Conservation (phyloP, 2,329 filamentous ascomycete species). For the Westerdykella sp. region DNA sequence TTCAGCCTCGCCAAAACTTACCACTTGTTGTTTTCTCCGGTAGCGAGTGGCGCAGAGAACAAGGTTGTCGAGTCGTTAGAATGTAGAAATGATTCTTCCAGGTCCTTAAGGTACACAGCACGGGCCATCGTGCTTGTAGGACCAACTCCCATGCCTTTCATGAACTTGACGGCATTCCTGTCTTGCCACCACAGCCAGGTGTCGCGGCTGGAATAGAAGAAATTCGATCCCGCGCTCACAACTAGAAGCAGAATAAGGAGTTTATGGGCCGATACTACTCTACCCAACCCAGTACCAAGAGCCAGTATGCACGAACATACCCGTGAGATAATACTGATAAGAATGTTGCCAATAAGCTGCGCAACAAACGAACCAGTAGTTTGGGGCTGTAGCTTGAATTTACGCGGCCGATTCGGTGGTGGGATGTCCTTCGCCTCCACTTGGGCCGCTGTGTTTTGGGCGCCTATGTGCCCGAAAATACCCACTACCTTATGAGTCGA, state of each 20-base stretch:
- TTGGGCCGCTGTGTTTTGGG: slow-evolving; percentile 57
- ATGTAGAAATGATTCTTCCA: slow-evolving; percentile 56
- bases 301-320: slow-evolving; percentile 73
- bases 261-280: slow-evolving; percentile 64
- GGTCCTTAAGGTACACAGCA: slow-evolving; percentile 74
- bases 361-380: slow-evolving; percentile 63
- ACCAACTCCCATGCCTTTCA: slow-evolving; percentile 71
- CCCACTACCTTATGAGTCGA: slow-evolving; percentile 72
- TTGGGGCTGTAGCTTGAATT: slow-evolving; percentile 45
- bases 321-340: slow-evolving; percentile 67
- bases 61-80: slow-evolving; percentile 30
- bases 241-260: slow-evolving; percentile 64
- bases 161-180: slow-evolving; percentile 70
- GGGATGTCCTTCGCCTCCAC: slow-evolving; percentile 33
- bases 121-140: slow-evolving; percentile 78
- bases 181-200: slow-evolving; percentile 79
- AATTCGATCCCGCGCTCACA: slow-evolving; percentile 65
- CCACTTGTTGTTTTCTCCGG: slow-evolving; percentile 23
- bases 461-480: slow-evolving; percentile 70
- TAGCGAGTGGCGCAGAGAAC: slow-evolving; percentile 12
- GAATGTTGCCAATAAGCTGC: slow-evolving; percentile 66
- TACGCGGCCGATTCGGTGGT: slow-evolving; percentile 31
- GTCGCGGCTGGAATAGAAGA: slow-evolving; percentile 67
- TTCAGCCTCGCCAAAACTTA: slow-evolving; percentile 6
- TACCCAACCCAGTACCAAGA: slow-evolving; percentile 58